Conservation (phyloP, 805 yeast species). For the Ogataea allantospora region DNA sequence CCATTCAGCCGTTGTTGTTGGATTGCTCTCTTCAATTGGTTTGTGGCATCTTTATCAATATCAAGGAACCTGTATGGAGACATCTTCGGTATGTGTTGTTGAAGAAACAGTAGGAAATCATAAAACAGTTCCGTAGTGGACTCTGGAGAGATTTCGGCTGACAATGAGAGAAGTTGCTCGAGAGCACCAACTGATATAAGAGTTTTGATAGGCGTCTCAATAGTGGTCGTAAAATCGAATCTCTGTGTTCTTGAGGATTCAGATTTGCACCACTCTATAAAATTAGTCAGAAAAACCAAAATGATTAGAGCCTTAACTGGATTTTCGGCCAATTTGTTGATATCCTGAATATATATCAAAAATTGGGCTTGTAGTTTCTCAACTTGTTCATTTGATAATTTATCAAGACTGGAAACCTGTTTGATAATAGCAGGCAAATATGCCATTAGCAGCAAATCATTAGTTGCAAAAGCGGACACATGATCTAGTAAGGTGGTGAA, state of each 20-base stretch:
- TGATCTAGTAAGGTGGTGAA: constrained; percentile 44
- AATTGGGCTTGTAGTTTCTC: constrained; percentile 38
- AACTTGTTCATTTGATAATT: constrained; percentile 38
- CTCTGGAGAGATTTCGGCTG: constrained; percentile 52
- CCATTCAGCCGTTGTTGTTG: constrained; percentile 28
- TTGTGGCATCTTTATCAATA: constrained; percentile 42
- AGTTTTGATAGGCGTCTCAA: constrained; percentile 57
- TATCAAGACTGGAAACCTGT: constrained; percentile 41
- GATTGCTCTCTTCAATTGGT: constrained; percentile 30
- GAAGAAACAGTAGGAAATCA: constrained; percentile 64
- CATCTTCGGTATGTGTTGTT: constrained; percentile 61
- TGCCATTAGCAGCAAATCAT: constrained; percentile 65
- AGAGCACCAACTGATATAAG: constrained; percentile 66
- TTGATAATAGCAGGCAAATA: constrained; percentile 58
- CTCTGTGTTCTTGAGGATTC: constrained; percentile 40
- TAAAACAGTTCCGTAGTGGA: constrained; percentile 39
- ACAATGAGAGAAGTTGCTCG: constrained; percentile 60
- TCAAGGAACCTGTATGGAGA: constrained; percentile 53
- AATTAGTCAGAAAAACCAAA: constrained; percentile 52
- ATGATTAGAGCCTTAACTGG: constrained; percentile 51
- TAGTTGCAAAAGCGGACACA: constrained; percentile 47
- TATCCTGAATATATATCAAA: constrained; percentile 36
- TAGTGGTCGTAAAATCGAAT: constrained; percentile 45
- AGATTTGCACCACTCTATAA: constrained; percentile 67
- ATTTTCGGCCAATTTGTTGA: constrained; percentile 42